Evolutionary conservation across 1,284 basidiomycete genomes (phyloP).

Genomic region (Fistulinella cinereoalba): DNA sequence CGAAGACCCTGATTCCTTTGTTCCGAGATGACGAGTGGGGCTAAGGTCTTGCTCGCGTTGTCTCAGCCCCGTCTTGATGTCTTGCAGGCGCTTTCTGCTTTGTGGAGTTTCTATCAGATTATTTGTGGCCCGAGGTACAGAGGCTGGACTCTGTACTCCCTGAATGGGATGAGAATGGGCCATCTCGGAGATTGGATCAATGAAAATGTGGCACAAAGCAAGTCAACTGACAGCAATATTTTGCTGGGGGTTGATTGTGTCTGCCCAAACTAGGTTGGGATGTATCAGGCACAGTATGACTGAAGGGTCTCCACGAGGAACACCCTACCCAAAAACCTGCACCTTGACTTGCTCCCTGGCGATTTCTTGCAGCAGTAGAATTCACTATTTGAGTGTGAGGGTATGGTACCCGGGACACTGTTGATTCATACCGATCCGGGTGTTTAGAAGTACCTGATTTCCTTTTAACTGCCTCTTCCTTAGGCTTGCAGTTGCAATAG

Average conservation of each 20-base stretch:
- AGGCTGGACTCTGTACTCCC: not conserved
- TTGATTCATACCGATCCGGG: constrained; percentile 22
- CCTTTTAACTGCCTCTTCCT: constrained; percentile 26
- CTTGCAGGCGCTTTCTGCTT: constrained; percentile 16
- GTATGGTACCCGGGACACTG: not conserved
- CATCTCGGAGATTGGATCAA: not conserved
- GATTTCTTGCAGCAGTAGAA: constrained; percentile 27
- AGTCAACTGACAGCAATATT: not conserved
- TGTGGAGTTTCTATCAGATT: constrained; percentile 7
- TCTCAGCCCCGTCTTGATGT: constrained; percentile 19
- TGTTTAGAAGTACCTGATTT: constrained; percentile 17
- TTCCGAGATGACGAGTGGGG: constrained; percentile 8
- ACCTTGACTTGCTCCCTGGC: constrained; percentile 10
- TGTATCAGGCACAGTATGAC: too few species aligned
- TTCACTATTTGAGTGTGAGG: constrained; percentile 13
- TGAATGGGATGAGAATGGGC: constrained; percentile 1
- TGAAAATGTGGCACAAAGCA: not conserved
- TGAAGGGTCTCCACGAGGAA: not conserved
- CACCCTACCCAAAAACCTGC: constrained; percentile 25
- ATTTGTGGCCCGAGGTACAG: not conserved
- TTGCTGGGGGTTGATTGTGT: constrained; percentile 8
- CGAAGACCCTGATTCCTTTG: constrained; percentile 5
- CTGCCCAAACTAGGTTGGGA: constrained; percentile 20
- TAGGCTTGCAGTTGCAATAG: constrained; percentile 27
- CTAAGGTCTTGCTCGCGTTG: constrained; percentile 17